Evolutionary conservation across 1,284 basidiomycete genomes (phyloP).

Genomic region (Ganoderma resinaceum): DNA sequence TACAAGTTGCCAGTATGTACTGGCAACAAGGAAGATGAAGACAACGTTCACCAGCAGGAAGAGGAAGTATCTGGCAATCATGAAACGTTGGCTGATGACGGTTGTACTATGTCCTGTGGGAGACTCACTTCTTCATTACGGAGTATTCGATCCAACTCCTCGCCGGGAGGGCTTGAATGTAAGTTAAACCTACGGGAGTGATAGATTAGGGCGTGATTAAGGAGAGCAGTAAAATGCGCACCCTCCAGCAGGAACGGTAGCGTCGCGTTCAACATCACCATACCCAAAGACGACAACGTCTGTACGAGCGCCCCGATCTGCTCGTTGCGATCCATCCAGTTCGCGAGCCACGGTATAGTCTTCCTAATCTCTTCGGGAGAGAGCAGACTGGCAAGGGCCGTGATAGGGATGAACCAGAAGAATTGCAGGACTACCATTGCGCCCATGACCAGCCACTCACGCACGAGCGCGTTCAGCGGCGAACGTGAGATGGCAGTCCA

Average conservation of each 20-base stretch:
- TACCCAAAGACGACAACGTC: conserved; percentile 89
- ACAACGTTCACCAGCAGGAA: conserved; percentile 95
- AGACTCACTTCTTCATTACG: conserved; percentile 86
- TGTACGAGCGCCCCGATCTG: conserved; percentile 88
- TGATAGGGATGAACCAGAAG: conserved; percentile 89
- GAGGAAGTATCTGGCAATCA: conserved; percentile 79
- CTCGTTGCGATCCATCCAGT: conserved; percentile 81
- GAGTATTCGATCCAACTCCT: conserved; percentile 95
- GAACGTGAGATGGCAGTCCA: conserved; percentile 90
- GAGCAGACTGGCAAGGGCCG: conserved; percentile 84
- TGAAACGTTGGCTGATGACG: background rate
- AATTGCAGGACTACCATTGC: conserved; percentile 77
- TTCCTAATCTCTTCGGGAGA: conserved; percentile 94
- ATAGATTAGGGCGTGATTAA: background rate
- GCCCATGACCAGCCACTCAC: conserved; percentile 37
- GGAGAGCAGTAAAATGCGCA: conserved; percentile 35
- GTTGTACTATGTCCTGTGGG: background rate
- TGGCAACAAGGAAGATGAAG: conserved; percentile 93
- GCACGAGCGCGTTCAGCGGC: conserved; percentile 48
- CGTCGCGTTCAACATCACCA: conserved; percentile 90
- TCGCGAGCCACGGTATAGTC: conserved; percentile 84
- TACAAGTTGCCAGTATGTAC: conserved; percentile 89
- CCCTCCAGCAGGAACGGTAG: conserved; percentile 93
- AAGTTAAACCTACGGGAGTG: conserved; percentile 72
- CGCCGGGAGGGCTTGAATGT: conserved; percentile 88